Evolutionary conservation across 2,329 filamentous ascomycete species (phyloP).

Genomic region (Emmonsiellopsis sp.): DNA sequence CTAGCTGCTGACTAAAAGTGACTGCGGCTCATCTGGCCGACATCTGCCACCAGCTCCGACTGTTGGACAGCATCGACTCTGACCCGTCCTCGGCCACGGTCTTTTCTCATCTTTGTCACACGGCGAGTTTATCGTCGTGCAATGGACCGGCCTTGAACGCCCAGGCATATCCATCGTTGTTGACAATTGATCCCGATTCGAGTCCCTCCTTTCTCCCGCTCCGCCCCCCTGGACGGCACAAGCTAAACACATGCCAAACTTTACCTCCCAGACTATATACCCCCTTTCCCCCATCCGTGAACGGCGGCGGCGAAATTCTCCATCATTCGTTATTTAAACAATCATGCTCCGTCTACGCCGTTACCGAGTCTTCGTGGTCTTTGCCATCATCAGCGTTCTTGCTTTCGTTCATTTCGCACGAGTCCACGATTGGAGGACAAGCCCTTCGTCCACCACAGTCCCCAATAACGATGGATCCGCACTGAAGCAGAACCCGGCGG

Average conservation of each 20-base stretch:
- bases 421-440: slow-evolving; percentile 28
- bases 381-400: slow-evolving; percentile 34
- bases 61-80: not conserved
- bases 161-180: no score
- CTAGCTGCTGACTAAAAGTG: not conserved
- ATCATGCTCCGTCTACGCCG: slow-evolving; percentile 40
- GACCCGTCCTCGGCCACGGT: not conserved
- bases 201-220: not conserved
- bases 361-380: slow-evolving; percentile 38
- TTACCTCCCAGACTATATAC: no score
- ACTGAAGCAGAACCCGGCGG: not conserved
- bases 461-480: not conserved
- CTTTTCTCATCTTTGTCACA: not conserved
- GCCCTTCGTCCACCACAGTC: slow-evolving; percentile 3
- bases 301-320: not conserved
- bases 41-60: not conserved
- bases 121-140: not conserved
- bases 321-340: slow-evolving; percentile 1
- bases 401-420: slow-evolving; percentile 43
- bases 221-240: not conserved
- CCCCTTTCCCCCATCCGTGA: no score
- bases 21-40: not conserved
- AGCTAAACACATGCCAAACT: no score
- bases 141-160: not conserved
- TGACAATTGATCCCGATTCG: no score